Conservation (phyloP, 768 basidiomycete genomes). For the Podaxis mareebaensis region DNA sequence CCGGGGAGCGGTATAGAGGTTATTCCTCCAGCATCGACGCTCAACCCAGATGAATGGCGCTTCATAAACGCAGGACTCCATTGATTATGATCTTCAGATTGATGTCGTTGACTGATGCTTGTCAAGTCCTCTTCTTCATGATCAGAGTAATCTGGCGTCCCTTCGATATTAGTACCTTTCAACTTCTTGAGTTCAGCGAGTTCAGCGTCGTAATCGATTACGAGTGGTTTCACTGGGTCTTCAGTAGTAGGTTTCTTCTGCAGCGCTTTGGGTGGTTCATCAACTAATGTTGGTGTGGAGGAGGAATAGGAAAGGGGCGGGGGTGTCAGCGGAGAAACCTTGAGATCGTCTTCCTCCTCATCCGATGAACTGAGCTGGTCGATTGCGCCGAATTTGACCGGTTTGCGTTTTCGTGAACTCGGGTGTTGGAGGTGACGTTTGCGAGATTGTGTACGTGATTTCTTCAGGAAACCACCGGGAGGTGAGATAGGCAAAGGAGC, state of each 20-base stretch:
- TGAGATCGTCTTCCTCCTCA: slow-evolving; percentile 17
- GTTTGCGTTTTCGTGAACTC: slow-evolving; percentile 25
- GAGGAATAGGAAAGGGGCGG: slow-evolving; percentile 23
- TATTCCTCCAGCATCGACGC: slow-evolving; percentile 4
- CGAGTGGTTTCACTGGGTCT: slow-evolving; percentile 15
- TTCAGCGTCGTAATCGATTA: slow-evolving; percentile 42
- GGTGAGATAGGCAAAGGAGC: neutral
- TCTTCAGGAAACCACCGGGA: slow-evolving; percentile 24
- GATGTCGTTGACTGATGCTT: slow-evolving; percentile 7
- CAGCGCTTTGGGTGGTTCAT: slow-evolving; percentile 14
- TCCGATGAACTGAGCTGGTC: slow-evolving; percentile 20
- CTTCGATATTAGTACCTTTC: slow-evolving; percentile 19
- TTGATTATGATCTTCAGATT: slow-evolving; percentile 17
- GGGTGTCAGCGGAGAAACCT: slow-evolving; percentile 12
- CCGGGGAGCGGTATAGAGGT: slow-evolving; percentile 19
- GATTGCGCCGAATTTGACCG: slow-evolving; percentile 33
- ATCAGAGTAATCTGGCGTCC: slow-evolving; percentile 39
- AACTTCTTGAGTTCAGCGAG: slow-evolving; percentile 36
- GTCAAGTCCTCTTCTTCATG: slow-evolving; percentile 37
- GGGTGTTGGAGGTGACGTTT: slow-evolving; percentile 14
- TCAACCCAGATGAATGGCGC: slow-evolving; percentile 31
- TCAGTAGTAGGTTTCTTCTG: slow-evolving; percentile 4
- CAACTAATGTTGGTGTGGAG: slow-evolving; percentile 32
- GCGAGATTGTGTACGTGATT: slow-evolving; percentile 22
- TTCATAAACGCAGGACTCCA: slow-evolving; percentile 57